These are phyloP conservation scores for Salix udensis DNA, from an alignment of 345 rosid species.

Conservation along the genomic window DNA sequence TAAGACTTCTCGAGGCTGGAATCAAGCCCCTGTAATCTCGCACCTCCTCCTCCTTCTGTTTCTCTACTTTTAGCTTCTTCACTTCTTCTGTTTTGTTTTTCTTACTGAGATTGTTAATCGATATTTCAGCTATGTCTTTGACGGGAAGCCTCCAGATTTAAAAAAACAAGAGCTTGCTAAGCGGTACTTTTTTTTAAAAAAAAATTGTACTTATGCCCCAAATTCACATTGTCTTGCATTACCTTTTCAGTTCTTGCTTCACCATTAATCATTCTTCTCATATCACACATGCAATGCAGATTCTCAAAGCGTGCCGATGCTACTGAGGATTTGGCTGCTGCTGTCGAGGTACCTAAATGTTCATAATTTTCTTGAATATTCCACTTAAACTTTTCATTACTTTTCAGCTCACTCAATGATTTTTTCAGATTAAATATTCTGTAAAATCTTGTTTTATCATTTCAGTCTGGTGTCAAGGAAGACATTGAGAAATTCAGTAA, in stretches of 20 bases:
- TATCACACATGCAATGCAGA: constrained; percentile 37
- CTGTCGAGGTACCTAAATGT: constrained; percentile 52
- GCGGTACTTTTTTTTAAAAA: constrained; percentile 41
- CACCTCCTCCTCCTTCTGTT: constrained; percentile 8
- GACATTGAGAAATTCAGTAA: constrained; percentile 94
- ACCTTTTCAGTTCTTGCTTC: not conserved
- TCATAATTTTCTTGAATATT: not conserved
- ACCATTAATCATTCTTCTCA: not conserved
- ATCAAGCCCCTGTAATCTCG: constrained; percentile 79
- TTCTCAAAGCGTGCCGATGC: constrained; percentile 81
- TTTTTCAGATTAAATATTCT: not conserved
- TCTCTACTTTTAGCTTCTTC: not conserved
- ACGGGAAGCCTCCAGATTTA: constrained; percentile 84
- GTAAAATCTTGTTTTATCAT: not conserved
- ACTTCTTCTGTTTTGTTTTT: not conserved
- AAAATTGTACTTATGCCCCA: too few relatives aligned
- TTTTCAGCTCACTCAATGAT: not conserved
- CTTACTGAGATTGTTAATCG: not conserved
- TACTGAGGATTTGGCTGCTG: constrained; percentile 55
- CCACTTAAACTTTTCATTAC: not conserved
- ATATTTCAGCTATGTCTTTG: constrained; percentile 67
- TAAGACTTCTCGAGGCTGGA: constrained; percentile 94
- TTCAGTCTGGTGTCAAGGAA: constrained; percentile 72
- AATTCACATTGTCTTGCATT: not conserved
- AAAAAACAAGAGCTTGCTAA: constrained; percentile 84